These are phyloP conservation scores for Nadsonia starkeyi-henricii DNA, from an alignment of 1,139 yeast species.

Conservation along the genomic window DNA sequence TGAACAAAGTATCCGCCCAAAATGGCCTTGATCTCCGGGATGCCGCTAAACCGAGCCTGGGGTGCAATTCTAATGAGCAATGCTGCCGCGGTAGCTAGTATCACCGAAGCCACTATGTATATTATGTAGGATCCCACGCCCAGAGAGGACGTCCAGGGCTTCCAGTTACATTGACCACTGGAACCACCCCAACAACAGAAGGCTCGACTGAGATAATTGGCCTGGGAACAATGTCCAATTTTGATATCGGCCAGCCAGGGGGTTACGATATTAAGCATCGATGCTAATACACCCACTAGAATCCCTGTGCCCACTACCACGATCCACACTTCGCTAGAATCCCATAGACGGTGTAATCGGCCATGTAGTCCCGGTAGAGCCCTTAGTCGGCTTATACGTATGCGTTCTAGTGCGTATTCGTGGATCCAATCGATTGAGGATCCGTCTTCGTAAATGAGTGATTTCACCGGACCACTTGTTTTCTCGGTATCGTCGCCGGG, in stretches of 20 bases:
- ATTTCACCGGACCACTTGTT: not conserved
- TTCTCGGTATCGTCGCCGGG: not conserved
- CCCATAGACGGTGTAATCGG: conserved; percentile 5
- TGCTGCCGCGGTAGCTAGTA: conserved; percentile 24
- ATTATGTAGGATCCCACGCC: conserved; percentile 21
- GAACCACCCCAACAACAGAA: conserved; percentile 27
- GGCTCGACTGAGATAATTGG: conserved; percentile 25
- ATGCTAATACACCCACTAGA: conserved; percentile 43
- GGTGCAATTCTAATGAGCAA: conserved; percentile 29
- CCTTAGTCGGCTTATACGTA: conserved; percentile 11
- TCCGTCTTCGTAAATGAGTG: conserved; percentile 20
- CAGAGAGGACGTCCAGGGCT: conserved; percentile 23
- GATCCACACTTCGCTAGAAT: conserved; percentile 33
- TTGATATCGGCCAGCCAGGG: conserved; percentile 53
- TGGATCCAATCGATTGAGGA: conserved; percentile 31
- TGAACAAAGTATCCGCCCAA: conserved; percentile 44
- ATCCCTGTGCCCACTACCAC: conserved; percentile 44
- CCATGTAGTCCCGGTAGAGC: conserved; percentile 12
- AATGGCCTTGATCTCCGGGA: conserved; percentile 52
- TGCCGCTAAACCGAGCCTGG: conserved; percentile 47
- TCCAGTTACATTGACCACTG: conserved; percentile 29
- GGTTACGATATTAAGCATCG: conserved; percentile 44
- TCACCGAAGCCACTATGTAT: conserved; percentile 25
- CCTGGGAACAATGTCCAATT: conserved; percentile 32
- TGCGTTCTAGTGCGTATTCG: conserved; percentile 23